phyloP scores from a whole-genome alignment of 2,329 filamentous ascomycete species.

The Coniella lustricola region DNA sequence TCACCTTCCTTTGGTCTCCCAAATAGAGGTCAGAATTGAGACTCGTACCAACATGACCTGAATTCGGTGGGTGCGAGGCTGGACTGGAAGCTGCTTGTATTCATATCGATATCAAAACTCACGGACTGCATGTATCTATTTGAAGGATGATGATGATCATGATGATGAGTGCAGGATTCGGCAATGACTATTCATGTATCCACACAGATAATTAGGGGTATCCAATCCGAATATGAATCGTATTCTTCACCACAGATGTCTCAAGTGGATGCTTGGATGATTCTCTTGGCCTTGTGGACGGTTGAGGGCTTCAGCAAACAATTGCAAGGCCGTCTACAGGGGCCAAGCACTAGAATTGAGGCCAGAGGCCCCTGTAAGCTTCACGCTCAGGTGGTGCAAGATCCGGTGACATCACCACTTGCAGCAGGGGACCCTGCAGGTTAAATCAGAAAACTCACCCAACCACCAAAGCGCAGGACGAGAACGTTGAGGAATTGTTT shows the following conservation, averaged over 20 bases:
- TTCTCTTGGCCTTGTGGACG: too few relatives aligned
- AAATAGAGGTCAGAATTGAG: neutral
- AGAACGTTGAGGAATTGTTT: neutral
- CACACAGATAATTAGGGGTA: too few relatives aligned
- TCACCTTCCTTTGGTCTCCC: slow-evolving; percentile 10
- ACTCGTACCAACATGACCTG: neutral
- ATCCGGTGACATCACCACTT: slow-evolving; percentile 15
- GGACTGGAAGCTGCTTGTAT: too few relatives aligned
- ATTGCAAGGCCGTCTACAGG: neutral
- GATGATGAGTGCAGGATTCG: too few relatives aligned
- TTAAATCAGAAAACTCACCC: neutral
- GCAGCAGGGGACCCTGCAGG: neutral
- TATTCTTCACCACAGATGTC: too few relatives aligned
- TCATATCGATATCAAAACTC: too few relatives aligned
- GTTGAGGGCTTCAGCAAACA: too few relatives aligned
- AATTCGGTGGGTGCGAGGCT: neutral
- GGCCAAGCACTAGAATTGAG: neutral
- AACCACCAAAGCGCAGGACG: neutral
- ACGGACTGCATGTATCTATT: too few relatives aligned
- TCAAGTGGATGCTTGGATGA: too few relatives aligned
- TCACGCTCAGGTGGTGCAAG: neutral
- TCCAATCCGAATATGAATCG: too few relatives aligned
- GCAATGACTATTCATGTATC: too few relatives aligned
- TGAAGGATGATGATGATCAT: too few relatives aligned
- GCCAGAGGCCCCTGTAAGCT: slow-evolving; percentile 1